Evolutionary conservation across 2,329 filamentous ascomycete genomes (phyloP), one percentile per base, ranked within the genome.

Genomic region (Aphanoascus verrucosus): DNA sequence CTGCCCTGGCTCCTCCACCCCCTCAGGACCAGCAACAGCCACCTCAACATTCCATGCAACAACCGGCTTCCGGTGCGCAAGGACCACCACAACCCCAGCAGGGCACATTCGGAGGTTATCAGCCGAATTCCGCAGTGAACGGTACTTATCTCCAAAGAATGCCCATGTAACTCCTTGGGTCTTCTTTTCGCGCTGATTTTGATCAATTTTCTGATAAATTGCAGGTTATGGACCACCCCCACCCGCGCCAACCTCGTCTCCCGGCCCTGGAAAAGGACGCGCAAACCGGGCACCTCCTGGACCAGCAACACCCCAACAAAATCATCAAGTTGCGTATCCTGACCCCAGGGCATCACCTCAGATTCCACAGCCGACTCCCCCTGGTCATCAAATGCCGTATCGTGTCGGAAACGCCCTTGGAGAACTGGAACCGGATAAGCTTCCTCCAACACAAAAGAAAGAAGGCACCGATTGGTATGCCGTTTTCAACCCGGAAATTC

Each of bases 381-480:
- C 79, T 35, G 75, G 74, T 53, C 71, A 78, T 73, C 65, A 69
- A 58, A 67, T 71, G 47, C 69, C 70, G 9, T 69, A 72, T 49
- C 72, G 74, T 62, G 79, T 82, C 15, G 80, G 81, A 55, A 86
- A 86, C 62, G 81, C 85, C 51, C 78, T 96, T 28, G 87, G 87
- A 49, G 91, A 97, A 60, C 79, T 96, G 56, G 88, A 95, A 61
- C 82, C 86, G 5, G 89, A 96, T 57, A 82, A 88, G 57, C 78
- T 97, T 40, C 88, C 90, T 31, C 80, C 85, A 1, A 84, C 89
- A 62, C 82, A 89, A 59, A 97, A 97, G 78, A 90, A 91, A 67
- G 86, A 88, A 54, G 86, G 88, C 31, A 76, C 81, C 43, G 93
- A 97, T 67, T 98, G 93, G 93, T 94, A 94, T 67, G 91, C 88